Conservation (phyloP, 2,329 filamentous ascomycete genomes). For the Exophiala sp. region DNA sequence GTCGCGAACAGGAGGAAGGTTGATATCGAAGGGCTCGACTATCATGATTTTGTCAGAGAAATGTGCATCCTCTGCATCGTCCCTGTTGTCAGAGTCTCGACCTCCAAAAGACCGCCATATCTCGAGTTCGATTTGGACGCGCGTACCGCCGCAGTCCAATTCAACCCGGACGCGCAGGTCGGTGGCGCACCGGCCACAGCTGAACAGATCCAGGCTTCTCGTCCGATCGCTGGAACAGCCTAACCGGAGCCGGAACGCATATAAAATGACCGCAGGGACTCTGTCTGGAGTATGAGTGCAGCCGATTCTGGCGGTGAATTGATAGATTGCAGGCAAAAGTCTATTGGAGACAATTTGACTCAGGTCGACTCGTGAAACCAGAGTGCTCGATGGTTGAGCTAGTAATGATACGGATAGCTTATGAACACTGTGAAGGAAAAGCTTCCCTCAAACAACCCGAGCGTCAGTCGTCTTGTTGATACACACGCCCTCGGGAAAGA, state of each 20-base stretch:
- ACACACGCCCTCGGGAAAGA: constrained; percentile 10
- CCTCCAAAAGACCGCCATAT: constrained; percentile 14
- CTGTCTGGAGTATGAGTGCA: constrained; percentile 5
- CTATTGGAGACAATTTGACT: constrained; percentile 7
- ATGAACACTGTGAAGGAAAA: constrained; percentile 12
- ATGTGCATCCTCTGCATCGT: constrained; percentile 12
- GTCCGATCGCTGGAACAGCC: constrained; percentile 6
- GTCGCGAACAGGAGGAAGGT: constrained; percentile 8
- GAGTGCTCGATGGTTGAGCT: constrained; percentile 4
- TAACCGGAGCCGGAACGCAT: constrained; percentile 7
- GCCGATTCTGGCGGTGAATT: constrained; percentile 5
- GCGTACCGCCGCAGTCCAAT: constrained; percentile 11
- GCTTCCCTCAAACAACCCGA: constrained; percentile 12
- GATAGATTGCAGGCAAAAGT: constrained; percentile 9
- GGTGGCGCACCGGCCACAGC: constrained; percentile 10
- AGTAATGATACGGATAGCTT: constrained; percentile 12
- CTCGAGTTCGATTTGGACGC: constrained; percentile 17
- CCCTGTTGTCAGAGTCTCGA: constrained; percentile 12
- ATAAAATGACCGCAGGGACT: constrained; percentile 8
- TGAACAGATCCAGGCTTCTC: constrained; percentile 8
- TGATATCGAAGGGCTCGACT: constrained; percentile 10
- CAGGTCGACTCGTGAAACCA: constrained; percentile 3
- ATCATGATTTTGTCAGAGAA: neutral
- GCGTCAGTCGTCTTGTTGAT: constrained; percentile 14
- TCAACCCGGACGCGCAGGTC: constrained; percentile 15